A percentile compares a stretch with the other conserved stretches of the same genome.
These are phyloP conservation scores for Ceratonia siliqua DNA, from an alignment of 306 rosid genomes.

Conservation along the genomic window DNA sequence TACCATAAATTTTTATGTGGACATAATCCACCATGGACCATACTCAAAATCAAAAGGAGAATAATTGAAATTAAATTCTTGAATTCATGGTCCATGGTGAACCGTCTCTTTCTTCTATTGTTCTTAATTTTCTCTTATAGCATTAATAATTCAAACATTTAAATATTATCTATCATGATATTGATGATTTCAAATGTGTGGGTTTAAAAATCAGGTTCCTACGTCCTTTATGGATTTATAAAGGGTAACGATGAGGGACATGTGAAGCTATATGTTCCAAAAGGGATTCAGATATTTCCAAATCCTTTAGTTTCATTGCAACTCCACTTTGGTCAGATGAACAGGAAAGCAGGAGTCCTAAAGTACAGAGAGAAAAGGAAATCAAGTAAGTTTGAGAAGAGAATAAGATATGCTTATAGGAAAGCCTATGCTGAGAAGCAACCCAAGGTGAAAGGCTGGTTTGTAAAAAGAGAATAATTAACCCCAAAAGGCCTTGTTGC, in stretches of 20 bases:
- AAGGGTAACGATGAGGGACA: background rate
- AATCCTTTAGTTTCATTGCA: background rate
- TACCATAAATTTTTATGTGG: too few relatives aligned
- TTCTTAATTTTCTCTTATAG: too few relatives aligned
- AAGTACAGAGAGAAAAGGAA: background rate
- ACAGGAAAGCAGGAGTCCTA: slow-evolving; percentile 1
- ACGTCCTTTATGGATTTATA: background rate
- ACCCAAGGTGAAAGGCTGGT: background rate
- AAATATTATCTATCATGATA: too few relatives aligned
- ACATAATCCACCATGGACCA: too few relatives aligned
- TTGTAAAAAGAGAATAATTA: background rate
- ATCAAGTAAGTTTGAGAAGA: background rate
- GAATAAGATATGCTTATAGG: background rate
- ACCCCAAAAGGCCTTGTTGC: background rate
- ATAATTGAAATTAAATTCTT: too few relatives aligned
- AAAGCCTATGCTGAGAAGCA: background rate
- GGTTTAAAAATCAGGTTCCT: background rate
- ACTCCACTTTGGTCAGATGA: background rate
- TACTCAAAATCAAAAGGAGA: too few relatives aligned
- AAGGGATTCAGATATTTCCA: background rate
- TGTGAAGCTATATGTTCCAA: background rate
- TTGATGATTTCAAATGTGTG: background rate
- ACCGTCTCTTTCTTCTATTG: too few relatives aligned
- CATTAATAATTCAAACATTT: too few relatives aligned
- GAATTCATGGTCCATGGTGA: too few relatives aligned